Base-by-base conservation (phyloP, 176 grass and related monocot genomes). In the Panicum miliaceum region DNA sequence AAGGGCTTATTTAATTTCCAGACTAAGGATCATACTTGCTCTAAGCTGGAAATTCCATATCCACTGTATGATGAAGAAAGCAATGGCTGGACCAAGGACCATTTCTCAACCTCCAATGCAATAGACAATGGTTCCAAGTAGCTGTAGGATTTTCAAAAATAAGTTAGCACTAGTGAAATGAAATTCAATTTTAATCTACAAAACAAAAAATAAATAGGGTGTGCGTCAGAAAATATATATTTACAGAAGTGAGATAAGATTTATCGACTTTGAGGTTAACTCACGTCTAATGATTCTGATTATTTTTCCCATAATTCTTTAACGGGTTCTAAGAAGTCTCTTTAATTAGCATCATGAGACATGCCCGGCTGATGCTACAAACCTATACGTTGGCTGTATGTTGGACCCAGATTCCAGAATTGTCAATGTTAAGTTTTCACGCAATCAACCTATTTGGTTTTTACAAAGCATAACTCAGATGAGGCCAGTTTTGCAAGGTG, bases 21-120 rank as follows among this genome's bases (percentile, higher is more conserved):
- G 23, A 84, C 32, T 35, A 81, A 59, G 37, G 70, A 81, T 65
- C 86, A 82, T 99, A 99, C 93, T 92, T 99, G 90, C 53, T 96
- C 76, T 87, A 99, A 92, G 90, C 91, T 99, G 22, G 93, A 96
- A 89, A 91, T 99, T 51, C 97, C 97, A 68, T 99, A 99, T 87
- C 97, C 97, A 76, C 65, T 91, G 86, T 99, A 99, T 68, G 97
- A 99, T 72, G 97, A 99, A 84, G 97, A 99, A 68, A 99, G 88
- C 75, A 99, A 89, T 77, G 97, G 90, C 76, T 99, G 93, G 56
- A 99, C 93, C 71, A 99, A 75, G 66, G 97, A 96, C 97, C 97
- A 99, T 82, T 96, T 96, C 78, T 90, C 88, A 72, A 89, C 87
- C 82, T 92, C 91, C 90, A 99, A 82, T 52, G 90, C 93, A 89